Evolutionary conservation across 208 protist genomes (phyloP).

Genomic region (Wallacemonas sp.): DNA sequence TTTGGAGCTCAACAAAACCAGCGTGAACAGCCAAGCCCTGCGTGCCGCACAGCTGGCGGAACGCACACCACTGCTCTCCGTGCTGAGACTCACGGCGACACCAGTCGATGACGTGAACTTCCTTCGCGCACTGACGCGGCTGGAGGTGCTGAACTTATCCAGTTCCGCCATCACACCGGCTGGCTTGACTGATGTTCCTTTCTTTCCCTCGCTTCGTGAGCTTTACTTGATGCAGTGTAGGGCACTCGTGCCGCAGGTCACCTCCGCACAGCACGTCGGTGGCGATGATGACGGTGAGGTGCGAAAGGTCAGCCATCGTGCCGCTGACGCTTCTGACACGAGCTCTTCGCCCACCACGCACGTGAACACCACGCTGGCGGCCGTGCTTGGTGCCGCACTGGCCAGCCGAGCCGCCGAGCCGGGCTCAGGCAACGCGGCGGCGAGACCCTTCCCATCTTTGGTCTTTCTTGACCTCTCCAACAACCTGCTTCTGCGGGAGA

Average conservation of each 20-base stretch:
- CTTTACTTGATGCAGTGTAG: conserved; percentile 10
- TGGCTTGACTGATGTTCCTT: not conserved
- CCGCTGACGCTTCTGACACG: no score
- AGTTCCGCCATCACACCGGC: not conserved
- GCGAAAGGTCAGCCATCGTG: no score
- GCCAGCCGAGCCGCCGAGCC: no score
- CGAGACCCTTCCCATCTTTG: not conserved
- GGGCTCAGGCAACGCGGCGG: no score
- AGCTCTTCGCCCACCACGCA: no score
- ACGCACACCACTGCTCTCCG: not conserved
- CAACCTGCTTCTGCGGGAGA: conserved; percentile 21
- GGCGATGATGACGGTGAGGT: no score
- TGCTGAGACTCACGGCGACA: conserved; percentile 3
- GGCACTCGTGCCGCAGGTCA: not conserved
- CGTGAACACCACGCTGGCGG: no score
- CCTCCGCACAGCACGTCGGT: no score
- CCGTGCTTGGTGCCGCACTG: not conserved
- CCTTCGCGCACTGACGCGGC: not conserved
- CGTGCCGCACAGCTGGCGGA: not conserved
- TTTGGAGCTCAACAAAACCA: conserved; percentile 8
- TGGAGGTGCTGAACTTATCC: conserved; percentile 7
- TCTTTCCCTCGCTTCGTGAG: conserved; percentile 9
- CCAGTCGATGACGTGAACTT: conserved; percentile 1
- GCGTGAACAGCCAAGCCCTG: not conserved
- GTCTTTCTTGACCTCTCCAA: conserved; percentile 20